These are phyloP conservation scores for Pseudevernia furfuracea DNA, from an alignment of 495 filamentous ascomycete species.

Conservation along the genomic window DNA sequence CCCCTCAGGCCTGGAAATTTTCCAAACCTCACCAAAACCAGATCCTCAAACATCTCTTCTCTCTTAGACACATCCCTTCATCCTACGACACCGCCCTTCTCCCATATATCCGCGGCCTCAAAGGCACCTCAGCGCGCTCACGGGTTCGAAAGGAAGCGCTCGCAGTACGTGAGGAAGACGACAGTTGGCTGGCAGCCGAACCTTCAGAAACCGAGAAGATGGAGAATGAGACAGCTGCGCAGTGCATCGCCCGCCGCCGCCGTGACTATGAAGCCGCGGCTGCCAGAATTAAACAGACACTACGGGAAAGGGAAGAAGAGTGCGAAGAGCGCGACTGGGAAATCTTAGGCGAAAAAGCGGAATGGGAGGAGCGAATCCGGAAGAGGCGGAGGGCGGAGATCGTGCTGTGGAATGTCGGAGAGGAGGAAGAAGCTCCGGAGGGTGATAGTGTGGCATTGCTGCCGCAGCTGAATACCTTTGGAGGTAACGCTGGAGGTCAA, in stretches of 20 bases:
- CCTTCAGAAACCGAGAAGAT: conserved; percentile 33
- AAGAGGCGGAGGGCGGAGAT: conserved; percentile 43
- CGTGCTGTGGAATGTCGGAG: conserved; percentile 38
- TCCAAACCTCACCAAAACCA: conserved; percentile 81
- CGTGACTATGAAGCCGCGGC: conserved; percentile 51
- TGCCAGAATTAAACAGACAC: conserved; percentile 33
- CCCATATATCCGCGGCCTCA: conserved; percentile 62
- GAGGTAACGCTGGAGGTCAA: not conserved
- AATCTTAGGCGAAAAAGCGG: conserved; percentile 31
- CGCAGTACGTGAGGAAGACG: conserved; percentile 44
- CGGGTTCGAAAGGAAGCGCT: conserved; percentile 56
- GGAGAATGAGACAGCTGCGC: conserved; percentile 28
- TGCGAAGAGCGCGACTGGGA: conserved; percentile 34
- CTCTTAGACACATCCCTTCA: conserved; percentile 56
- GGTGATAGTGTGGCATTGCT: not conserved
- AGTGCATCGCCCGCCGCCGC: conserved; percentile 33
- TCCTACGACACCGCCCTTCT: conserved; percentile 56
- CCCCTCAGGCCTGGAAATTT: conserved; percentile 74
- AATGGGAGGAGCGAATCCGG: conserved; percentile 33
- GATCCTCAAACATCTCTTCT: conserved; percentile 73
- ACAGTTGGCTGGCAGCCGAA: conserved; percentile 24
- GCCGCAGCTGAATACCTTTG: not conserved
- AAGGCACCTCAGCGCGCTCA: conserved; percentile 52
- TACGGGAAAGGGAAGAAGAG: conserved; percentile 32
- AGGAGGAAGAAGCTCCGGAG: conserved; percentile 31